phyloP scores from a whole-genome alignment of 2,329 filamentous ascomycete genomes.

The Monilinia fructigena region DNA sequence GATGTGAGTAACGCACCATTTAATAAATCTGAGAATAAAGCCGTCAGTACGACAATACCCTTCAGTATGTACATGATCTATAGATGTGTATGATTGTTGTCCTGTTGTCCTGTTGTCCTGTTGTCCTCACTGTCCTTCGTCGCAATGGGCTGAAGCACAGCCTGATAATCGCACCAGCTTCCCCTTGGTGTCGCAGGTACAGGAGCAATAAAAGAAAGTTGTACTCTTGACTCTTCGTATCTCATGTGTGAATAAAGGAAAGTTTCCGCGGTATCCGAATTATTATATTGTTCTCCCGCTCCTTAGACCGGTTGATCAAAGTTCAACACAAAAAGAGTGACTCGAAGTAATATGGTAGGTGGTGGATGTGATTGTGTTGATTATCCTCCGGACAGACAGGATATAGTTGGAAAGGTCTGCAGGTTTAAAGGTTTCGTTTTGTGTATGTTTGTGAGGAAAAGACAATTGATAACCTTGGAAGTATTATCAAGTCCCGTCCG shows the following conservation, averaged over 20 bases:
- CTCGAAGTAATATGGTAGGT: background rate
- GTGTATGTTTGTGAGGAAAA: too few species aligned
- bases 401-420: too few species aligned
- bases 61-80: slow-evolving; percentile 34
- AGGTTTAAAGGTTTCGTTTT: too few species aligned
- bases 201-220: background rate
- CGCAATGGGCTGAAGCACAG: slow-evolving; percentile 14
- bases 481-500: too few species aligned
- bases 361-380: background rate
- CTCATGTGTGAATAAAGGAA: background rate
- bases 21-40: slow-evolving; percentile 29
- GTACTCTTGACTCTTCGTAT: background rate
- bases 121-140: slow-evolving; percentile 15
- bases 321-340: background rate
- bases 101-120: slow-evolving; percentile 15
- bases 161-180: slow-evolving; percentile 1
- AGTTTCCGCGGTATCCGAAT: background rate
- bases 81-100: slow-evolving; percentile 10
- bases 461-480: too few species aligned
- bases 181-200: background rate
- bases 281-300: background rate
- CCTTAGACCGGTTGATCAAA: background rate
- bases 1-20: slow-evolving; percentile 2
- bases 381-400: too few species aligned
- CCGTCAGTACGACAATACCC: slow-evolving; percentile 32